These are phyloP conservation scores for Gonium pectorale DNA, from an alignment of 139 green algal genomes.

Conservation along the genomic window DNA sequence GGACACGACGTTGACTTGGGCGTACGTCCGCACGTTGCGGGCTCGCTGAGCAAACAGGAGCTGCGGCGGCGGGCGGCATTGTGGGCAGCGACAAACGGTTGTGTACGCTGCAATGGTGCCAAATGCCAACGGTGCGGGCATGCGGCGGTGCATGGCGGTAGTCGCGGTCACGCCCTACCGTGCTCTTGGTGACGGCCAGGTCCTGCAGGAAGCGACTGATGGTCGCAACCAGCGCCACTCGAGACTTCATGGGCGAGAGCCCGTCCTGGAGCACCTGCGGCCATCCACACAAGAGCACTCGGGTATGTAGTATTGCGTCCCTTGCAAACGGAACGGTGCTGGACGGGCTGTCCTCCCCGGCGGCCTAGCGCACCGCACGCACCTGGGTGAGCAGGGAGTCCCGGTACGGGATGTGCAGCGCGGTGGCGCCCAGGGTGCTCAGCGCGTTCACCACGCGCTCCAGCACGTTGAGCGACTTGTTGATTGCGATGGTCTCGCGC, in stretches of 20 bases:
- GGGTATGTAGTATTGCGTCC: too few species aligned
- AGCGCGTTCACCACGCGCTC: conserved; percentile 64
- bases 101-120: too few species aligned
- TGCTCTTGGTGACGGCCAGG: conserved; percentile 9
- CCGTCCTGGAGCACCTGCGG: conserved; percentile 32
- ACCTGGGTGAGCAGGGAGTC: conserved; percentile 86
- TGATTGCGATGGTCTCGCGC: conserved; percentile 90
- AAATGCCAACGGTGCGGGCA: too few species aligned
- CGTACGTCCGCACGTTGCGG: conserved; percentile 33
- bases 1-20: conserved; percentile 19
- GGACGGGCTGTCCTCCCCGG: too few species aligned
- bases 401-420: conserved; percentile 54
- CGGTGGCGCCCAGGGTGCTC: background rate
- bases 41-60: conserved; percentile 41
- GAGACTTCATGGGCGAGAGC: conserved; percentile 12
- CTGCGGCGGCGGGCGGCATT: too few species aligned
- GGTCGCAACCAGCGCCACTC: conserved; percentile 24
- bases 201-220: conserved; percentile 8
- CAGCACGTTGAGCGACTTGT: conserved; percentile 87
- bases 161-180: too few species aligned
- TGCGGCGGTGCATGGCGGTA: too few species aligned
- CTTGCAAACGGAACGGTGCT: too few species aligned
- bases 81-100: too few species aligned
- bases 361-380: too few species aligned
- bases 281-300: too few species aligned